Evolutionary conservation across 129 eudicot species (phyloP), one percentile per base, ranked within the genome.

Genomic region (Pulicaria dysenterica): DNA sequence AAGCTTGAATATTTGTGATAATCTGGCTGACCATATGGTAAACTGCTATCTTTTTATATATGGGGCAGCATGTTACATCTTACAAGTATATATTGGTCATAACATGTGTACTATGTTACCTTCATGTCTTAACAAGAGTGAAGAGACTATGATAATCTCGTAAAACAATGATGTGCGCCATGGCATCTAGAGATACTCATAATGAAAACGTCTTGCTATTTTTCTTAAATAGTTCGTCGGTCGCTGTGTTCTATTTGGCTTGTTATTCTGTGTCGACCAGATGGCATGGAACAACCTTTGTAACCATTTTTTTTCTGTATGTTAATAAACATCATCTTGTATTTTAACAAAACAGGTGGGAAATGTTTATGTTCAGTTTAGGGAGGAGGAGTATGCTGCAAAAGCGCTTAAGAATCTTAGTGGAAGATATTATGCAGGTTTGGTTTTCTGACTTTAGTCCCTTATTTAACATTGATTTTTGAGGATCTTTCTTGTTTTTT

Each of bases 331-430:
- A 24, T 24, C 31, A 2, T 24, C 31, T 24, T 24, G 31, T 24
- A 0, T 24, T 24, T 1, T 24, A 24, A 24, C 31, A 24, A 24
- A 24, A 24, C 84, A 90, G 96, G 96, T 90, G 53, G 96, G 96
- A 19, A 90, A 90, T 59, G 96, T 89, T 12, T 89, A 89, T 84
- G 92, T 89, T 72, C 92, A 89, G 73, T 86, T 84, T 50, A 82
- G 92, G 59, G 96, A 90, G 79, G 96, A 90, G 75, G 96, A 90
- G 56, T 91, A 90, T 43, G 96, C 96, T 69, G 83, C 88, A 66
- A 90, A 83, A 77, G 96, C 96, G 8, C 67, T 90, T 41, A 77
- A 82, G 50, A 90, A 87, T 39, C 85, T 90, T 59, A 73, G 80
- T 73, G 96, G 96, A 61, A 82, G 96, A 73, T 90, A 44, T 40